Evolutionary conservation across 495 filamentous ascomycete species (phyloP).

Genomic region (Penicillium desertorum): DNA sequence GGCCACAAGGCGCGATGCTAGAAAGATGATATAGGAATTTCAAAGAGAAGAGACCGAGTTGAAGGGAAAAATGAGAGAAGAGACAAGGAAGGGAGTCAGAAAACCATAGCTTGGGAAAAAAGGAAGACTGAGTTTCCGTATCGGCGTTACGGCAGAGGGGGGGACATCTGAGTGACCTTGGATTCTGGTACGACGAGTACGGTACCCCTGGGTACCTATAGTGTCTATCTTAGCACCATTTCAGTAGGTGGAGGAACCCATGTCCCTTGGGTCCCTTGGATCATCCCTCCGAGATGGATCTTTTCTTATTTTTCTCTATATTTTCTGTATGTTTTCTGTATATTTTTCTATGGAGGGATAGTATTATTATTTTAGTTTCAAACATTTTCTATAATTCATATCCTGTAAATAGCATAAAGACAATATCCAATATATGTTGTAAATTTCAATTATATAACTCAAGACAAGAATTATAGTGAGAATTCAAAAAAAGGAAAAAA

Average conservation of each 20-base stretch:
- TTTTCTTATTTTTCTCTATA: conserved; percentile 4
- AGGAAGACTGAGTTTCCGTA: conserved; percentile 19
- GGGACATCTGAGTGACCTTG: conserved; percentile 12
- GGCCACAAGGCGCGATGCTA: background rate
- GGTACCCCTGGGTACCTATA: conserved; percentile 7
- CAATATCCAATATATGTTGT: background rate
- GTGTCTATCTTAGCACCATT: conserved; percentile 29
- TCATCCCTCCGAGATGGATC: conserved; percentile 17
- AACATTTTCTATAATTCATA: no score
- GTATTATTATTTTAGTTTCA: no score
- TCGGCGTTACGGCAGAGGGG: conserved; percentile 10
- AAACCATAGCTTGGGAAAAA: conserved; percentile 18
- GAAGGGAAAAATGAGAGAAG: conserved; percentile 6
- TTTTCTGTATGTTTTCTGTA: no score
- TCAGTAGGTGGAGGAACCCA: conserved; percentile 23
- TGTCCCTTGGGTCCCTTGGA: conserved; percentile 30
- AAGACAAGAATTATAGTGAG: background rate
- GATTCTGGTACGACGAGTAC: background rate
- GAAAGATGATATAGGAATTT: background rate
- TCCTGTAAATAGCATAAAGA: background rate
- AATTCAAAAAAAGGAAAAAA: conserved; percentile 1
- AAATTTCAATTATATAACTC: background rate
- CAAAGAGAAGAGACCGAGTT: conserved; percentile 9
- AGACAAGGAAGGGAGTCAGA: conserved; percentile 6
- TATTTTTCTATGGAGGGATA: no score